These are phyloP conservation scores for Thelonectria rubi DNA, from an alignment of 2,329 filamentous ascomycete genomes.

Conservation along the genomic window DNA sequence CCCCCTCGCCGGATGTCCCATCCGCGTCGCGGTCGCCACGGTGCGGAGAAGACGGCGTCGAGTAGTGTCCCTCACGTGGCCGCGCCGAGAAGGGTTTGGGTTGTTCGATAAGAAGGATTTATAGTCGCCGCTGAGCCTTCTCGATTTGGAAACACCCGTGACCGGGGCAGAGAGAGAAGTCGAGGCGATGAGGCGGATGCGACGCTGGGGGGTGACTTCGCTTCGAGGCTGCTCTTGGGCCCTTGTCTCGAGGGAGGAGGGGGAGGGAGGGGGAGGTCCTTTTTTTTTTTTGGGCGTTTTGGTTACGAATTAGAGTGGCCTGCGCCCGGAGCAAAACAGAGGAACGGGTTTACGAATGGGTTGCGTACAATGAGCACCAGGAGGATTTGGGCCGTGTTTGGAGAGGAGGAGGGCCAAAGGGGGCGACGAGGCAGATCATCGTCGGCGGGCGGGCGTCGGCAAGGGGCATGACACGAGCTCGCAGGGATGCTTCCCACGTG, in stretches of 20 bases:
- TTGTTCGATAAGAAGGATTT: slow-evolving; percentile 19
- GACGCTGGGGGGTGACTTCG: slow-evolving; percentile 16
- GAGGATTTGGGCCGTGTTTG: too few relatives aligned
- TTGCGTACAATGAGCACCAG: background rate
- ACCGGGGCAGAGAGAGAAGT: background rate
- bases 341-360: background rate
- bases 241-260: background rate
- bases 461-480: slow-evolving; percentile 26
- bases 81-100: slow-evolving; percentile 5
- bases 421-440: slow-evolving; percentile 1
- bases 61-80: slow-evolving; percentile 13
- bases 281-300: too few relatives aligned
- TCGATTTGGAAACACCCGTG: slow-evolving; percentile 20
- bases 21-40: slow-evolving; percentile 6
- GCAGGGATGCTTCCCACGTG: slow-evolving; percentile 40
- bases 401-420: too few relatives aligned
- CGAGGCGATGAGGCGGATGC: slow-evolving; percentile 20
- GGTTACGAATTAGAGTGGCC: too few relatives aligned
- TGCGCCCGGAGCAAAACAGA: background rate
- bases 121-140: slow-evolving; percentile 14
- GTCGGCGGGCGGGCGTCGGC: slow-evolving; percentile 13
- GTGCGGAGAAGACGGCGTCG: background rate
- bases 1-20: too few relatives aligned
- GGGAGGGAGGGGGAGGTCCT: too few relatives aligned
- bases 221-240: slow-evolving; percentile 1